Conservation (phyloP, 805 yeast species). For the Candida sakaeoensis region DNA sequence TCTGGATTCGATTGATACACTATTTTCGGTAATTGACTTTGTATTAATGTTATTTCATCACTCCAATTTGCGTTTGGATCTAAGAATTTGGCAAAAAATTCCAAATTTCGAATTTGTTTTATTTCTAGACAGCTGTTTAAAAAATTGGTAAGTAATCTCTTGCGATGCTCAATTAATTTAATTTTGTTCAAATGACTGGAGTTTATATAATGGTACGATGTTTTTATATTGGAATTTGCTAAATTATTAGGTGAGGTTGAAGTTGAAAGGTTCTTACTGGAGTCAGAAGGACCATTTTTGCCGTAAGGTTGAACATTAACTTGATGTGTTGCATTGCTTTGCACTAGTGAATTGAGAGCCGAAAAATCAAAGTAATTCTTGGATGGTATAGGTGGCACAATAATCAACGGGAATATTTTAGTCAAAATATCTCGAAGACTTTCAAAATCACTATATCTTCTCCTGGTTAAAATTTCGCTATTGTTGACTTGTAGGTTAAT, state of each 20-base stretch:
- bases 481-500: conserved; percentile 37
- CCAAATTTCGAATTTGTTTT: conserved; percentile 51
- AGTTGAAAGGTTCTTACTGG: conserved; percentile 6
- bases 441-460: conserved; percentile 88
- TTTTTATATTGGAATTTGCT: neutral
- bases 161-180: conserved; percentile 48
- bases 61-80: conserved; percentile 85
- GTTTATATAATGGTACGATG: conserved; percentile 32
- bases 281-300: neutral
- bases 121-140: conserved; percentile 69
- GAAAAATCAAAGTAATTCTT: conserved; percentile 38
- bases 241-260: conserved; percentile 4
- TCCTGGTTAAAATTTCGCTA: conserved; percentile 61
- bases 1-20: conserved; percentile 43
- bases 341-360: conserved; percentile 22
- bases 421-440: conserved; percentile 68
- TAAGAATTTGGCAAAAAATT: conserved; percentile 70
- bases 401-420: conserved; percentile 70
- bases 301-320: neutral
- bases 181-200: conserved; percentile 37
- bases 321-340: conserved; percentile 1
- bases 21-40: conserved; percentile 38
- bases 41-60: conserved; percentile 49
- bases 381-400: conserved; percentile 90
- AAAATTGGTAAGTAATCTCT: conserved; percentile 71